Evolutionary conservation across 139 green algal genomes (phyloP).

Genomic region (Spirogloea muscicola): DNA sequence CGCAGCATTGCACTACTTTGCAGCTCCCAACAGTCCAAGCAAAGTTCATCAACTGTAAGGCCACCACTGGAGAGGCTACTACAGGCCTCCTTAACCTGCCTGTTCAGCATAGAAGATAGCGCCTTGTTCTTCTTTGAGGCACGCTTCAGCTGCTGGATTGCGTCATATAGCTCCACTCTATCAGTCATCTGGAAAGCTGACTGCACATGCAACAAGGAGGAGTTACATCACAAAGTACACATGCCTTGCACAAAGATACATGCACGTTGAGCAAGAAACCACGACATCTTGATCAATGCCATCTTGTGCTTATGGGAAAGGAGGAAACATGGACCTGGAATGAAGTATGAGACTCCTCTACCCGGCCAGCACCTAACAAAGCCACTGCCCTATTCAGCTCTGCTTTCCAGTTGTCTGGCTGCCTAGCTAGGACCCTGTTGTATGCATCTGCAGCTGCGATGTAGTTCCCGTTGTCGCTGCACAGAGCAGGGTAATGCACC

Average conservation of each 20-base stretch:
- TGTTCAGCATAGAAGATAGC: too few relatives aligned
- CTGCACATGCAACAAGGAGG: constrained; percentile 14
- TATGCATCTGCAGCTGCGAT: constrained; percentile 53
- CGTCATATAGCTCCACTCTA: constrained; percentile 50
- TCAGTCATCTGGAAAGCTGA: constrained; percentile 36
- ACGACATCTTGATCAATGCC: too few relatives aligned
- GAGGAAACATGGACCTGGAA: too few relatives aligned
- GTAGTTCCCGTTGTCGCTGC: constrained; percentile 56
- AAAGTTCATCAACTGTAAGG: neutral
- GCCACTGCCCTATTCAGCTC: constrained; percentile 65
- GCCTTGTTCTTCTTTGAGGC: constrained; percentile 31
- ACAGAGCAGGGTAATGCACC: too few relatives aligned
- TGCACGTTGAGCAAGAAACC: too few relatives aligned
- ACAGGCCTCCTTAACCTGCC: neutral
- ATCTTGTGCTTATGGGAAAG: too few relatives aligned
- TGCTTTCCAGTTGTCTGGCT: constrained; percentile 56
- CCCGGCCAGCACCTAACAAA: constrained; percentile 48
- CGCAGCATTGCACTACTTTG: neutral
- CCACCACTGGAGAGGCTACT: neutral
- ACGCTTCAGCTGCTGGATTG: constrained; percentile 41
- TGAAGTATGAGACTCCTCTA: constrained; percentile 54
- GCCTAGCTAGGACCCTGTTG: constrained; percentile 49
- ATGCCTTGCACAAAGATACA: too few relatives aligned
- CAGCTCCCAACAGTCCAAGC: neutral
- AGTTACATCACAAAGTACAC: too few relatives aligned